Conservation (phyloP, 768 basidiomycete genomes). For the Hortiboletus campestris region DNA sequence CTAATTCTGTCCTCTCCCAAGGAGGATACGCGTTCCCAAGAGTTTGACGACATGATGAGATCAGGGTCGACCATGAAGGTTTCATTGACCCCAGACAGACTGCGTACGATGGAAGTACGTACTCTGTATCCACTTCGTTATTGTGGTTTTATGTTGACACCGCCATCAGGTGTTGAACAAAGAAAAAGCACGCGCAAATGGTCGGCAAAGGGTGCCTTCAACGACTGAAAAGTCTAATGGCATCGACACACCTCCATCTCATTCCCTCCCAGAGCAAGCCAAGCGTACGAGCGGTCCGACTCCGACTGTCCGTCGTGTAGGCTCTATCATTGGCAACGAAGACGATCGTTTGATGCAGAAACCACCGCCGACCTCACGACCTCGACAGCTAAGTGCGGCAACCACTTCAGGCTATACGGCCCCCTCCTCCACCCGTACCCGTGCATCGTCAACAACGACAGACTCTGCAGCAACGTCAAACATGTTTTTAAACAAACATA, state of each 20-base stretch:
- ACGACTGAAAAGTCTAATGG: constrained; percentile 26
- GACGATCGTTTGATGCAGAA: constrained; percentile 34
- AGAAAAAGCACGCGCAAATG: constrained; percentile 51
- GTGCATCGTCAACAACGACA: constrained; percentile 36
- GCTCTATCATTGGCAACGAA: constrained; percentile 67
- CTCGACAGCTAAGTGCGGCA: constrained; percentile 47
- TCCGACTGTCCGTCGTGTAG: constrained; percentile 52
- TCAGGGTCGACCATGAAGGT: constrained; percentile 92
- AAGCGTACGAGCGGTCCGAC: constrained; percentile 35
- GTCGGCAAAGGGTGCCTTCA: constrained; percentile 23
- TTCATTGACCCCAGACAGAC: constrained; percentile 89
- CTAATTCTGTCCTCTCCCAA: constrained; percentile 26
- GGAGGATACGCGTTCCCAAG: constrained; percentile 61
- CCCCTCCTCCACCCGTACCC: constrained; percentile 25
- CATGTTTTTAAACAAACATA: constrained; percentile 26
- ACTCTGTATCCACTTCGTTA: constrained; percentile 19
- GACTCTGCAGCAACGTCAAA: constrained; percentile 15
- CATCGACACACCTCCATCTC: constrained; percentile 11
- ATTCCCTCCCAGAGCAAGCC: constrained; percentile 21
- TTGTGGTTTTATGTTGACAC: constrained; percentile 9
- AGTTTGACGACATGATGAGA: constrained; percentile 92
- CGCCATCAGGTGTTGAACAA: constrained; percentile 62
- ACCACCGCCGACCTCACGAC: constrained; percentile 38
- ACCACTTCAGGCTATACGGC: constrained; percentile 35
- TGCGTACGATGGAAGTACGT: constrained; percentile 91